These are phyloP conservation scores for Cordyceps farinosa DNA, from an alignment of 2,329 filamentous ascomycete species.

Conservation along the genomic window DNA sequence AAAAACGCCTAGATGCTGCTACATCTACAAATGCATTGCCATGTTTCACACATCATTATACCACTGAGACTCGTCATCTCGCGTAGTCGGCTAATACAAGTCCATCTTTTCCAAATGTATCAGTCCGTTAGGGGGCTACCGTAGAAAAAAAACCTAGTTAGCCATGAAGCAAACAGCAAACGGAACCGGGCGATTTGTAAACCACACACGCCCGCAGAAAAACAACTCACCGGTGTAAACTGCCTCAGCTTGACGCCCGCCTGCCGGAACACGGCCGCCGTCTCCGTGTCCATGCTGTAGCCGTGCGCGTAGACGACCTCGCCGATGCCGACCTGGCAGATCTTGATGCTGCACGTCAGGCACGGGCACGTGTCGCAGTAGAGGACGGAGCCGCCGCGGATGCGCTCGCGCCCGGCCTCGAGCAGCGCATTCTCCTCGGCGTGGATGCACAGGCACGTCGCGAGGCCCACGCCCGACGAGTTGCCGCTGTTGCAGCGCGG, in stretches of 20 bases:
- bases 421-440: constrained; percentile 96
- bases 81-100: constrained; percentile 27
- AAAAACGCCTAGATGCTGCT: not conserved
- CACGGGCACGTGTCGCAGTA: constrained; percentile 98
- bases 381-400: constrained; percentile 75
- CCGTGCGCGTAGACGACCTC: constrained; percentile 94
- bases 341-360: constrained; percentile 97
- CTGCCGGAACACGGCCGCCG: constrained; percentile 75
- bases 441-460: constrained; percentile 93
- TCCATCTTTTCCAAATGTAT: constrained; percentile 58
- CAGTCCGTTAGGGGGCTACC: constrained; percentile 59
- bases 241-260: constrained; percentile 83
- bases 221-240: constrained; percentile 70
- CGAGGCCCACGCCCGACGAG: constrained; percentile 66
- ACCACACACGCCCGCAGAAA: not conserved
- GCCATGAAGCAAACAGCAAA: not conserved
- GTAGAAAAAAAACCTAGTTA: not conserved
- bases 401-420: constrained; percentile 87
- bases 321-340: constrained; percentile 89
- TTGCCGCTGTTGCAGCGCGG: constrained; percentile 75
- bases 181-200: not conserved
- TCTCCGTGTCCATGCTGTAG: constrained; percentile 90
- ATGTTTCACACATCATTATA: not conserved
- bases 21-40: not conserved
- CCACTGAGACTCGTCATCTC: not conserved